Conservation (phyloP, 1,284 basidiomycete species). For the Irpex rosettiformis region DNA sequence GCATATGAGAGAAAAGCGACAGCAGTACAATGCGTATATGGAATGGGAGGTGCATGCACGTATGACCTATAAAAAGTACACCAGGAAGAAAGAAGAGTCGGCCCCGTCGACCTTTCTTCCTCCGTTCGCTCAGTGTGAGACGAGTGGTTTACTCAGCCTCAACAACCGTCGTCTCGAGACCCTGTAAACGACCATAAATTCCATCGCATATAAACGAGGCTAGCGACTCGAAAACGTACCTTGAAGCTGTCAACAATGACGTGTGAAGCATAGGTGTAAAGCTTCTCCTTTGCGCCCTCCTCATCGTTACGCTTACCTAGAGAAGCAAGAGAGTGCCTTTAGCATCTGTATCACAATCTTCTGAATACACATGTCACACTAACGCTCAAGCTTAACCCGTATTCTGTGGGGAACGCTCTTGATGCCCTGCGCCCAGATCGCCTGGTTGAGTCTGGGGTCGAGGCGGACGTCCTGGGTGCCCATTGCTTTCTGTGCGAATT, state of each 20-base stretch:
- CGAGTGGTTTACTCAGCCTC: slow-evolving; percentile 59
- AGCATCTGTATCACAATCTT: neutral
- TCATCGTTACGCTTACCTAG: slow-evolving; percentile 89
- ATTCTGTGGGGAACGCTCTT: slow-evolving; percentile 89
- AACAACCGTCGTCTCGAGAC: slow-evolving; percentile 78
- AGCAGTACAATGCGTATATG: slow-evolving; percentile 7
- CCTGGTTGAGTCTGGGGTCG: slow-evolving; percentile 93
- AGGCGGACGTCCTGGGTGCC: slow-evolving; percentile 89
- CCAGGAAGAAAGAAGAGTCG: slow-evolving; percentile 11
- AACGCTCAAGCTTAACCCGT: slow-evolving; percentile 90
- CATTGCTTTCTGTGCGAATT: slow-evolving; percentile 91
- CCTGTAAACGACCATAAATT: slow-evolving; percentile 38
- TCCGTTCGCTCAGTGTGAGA: slow-evolving; percentile 8
- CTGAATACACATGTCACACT: slow-evolving; percentile 33
- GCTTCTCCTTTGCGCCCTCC: slow-evolving; percentile 96
- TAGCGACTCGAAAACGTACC: slow-evolving; percentile 40
- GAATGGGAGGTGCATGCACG: slow-evolving; percentile 7
- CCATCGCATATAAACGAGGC: neutral
- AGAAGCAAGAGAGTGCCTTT: neutral
- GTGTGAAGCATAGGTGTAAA: slow-evolving; percentile 87
- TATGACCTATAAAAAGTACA: slow-evolving; percentile 6
- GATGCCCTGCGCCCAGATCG: slow-evolving; percentile 86
- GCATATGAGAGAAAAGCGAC: slow-evolving; percentile 1
- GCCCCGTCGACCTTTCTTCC: slow-evolving; percentile 11
- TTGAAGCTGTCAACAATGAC: slow-evolving; percentile 84